Evolutionary conservation across 345 rosid genomes (phyloP).

Genomic region (Boechera stricta): DNA sequence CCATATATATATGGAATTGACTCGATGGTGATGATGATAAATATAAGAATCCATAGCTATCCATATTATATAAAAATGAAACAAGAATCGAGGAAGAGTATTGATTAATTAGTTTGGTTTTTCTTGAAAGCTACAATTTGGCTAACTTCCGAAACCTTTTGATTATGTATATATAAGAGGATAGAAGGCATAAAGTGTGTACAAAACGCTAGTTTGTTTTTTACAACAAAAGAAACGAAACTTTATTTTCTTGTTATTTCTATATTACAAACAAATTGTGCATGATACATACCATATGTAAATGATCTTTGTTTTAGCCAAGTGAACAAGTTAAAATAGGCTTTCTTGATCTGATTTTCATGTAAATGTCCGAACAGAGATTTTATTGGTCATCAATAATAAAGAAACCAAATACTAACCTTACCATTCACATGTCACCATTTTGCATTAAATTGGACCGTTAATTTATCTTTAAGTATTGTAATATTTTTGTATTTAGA

Average conservation of each 20-base stretch:
- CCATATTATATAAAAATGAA: neutral
- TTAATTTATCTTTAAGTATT: conserved; percentile 17
- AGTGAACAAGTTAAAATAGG: neutral
- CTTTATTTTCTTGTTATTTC: neutral
- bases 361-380: conserved; percentile 4
- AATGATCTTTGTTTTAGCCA: neutral
- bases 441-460: conserved; percentile 25
- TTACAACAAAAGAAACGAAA: neutral
- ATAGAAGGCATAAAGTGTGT: conserved; percentile 10
- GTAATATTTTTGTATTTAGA: conserved; percentile 31
- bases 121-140: conserved; percentile 42
- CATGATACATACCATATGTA: neutral
- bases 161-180: neutral
- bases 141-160: conserved; percentile 31
- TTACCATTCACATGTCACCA: conserved; percentile 34
- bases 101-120: conserved; percentile 38
- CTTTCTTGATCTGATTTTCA: conserved; percentile 24
- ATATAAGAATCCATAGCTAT: conserved; percentile 19
- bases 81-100: neutral
- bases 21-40: conserved; percentile 19
- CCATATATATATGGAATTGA: neutral
- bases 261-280: neutral
- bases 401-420: conserved; percentile 27
- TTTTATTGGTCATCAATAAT: conserved; percentile 1
- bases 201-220: conserved; percentile 3